A percentile compares a stretch with the other conserved stretches of the same genome.
Conservation (phyloP, 164 flowering plant genomes). For the Magnolia changhungtana region DNA sequence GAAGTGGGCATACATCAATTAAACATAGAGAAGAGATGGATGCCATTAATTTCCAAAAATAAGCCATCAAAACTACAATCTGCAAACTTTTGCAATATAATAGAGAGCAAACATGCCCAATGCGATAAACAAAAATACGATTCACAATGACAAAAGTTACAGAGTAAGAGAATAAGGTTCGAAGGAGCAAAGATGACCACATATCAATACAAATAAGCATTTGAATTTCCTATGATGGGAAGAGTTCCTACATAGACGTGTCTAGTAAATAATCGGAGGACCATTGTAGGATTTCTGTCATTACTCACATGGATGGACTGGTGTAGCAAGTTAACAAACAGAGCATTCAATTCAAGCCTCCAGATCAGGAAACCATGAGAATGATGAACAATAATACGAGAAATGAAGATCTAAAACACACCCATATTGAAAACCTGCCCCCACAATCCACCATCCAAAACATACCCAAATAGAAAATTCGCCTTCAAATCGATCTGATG, state of each 20-base stretch:
- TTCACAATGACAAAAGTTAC: no score
- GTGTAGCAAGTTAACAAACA: no score
- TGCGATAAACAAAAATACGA: no score
- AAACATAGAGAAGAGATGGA: no score
- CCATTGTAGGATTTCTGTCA: not conserved
- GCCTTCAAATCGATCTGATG: not conserved
- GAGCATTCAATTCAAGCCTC: not conserved
- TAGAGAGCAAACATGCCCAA: no score
- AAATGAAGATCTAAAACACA: not conserved
- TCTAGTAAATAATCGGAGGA: not conserved
- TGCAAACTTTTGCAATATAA: no score
- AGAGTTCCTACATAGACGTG: not conserved
- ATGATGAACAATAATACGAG: not conserved
- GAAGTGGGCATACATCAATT: no score
- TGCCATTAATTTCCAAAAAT: no score
- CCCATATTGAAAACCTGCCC: not conserved
- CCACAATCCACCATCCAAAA: not conserved
- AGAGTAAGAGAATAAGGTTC: no score
- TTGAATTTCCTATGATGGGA: not conserved
- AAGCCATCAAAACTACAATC: no score
- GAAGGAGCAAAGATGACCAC: not conserved
- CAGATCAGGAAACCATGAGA: not conserved
- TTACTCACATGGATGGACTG: not conserved
- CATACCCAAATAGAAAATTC: not conserved
- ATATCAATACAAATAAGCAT: not conserved